Percentiles rank a stretch among this genome's conserved stretches.
Evolutionary conservation across 2,329 filamentous ascomycete genomes (phyloP).

Genomic region (Lasiodiplodia theobromae): DNA sequence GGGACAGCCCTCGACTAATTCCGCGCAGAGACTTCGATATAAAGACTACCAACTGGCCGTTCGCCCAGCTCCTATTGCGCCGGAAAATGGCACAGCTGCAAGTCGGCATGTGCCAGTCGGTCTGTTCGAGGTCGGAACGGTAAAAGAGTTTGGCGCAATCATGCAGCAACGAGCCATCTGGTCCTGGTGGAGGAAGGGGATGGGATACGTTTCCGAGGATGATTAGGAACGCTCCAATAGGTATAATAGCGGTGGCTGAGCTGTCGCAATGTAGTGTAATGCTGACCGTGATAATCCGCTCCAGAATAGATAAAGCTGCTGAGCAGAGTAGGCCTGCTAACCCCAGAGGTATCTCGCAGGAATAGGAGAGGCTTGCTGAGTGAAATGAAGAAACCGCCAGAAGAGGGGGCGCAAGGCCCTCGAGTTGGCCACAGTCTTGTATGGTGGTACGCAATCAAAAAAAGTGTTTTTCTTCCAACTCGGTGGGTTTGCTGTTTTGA

Average conservation of each 20-base stretch:
- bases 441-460: not conserved
- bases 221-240: not conserved
- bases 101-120: constrained; percentile 40
- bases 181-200: constrained; percentile 72
- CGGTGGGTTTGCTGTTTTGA: not conserved
- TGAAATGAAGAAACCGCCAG: not conserved
- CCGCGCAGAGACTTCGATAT: constrained; percentile 63
- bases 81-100: constrained; percentile 30
- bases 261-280: not conserved
- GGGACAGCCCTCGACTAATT: not conserved
- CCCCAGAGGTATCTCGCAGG: not conserved
- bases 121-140: constrained; percentile 65
- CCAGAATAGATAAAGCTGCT: not conserved
- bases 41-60: constrained; percentile 74
- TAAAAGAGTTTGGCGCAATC: constrained; percentile 67
- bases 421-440: not conserved
- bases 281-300: not conserved
- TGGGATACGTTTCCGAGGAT: constrained; percentile 59
- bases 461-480: not conserved
- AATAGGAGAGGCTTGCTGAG: not conserved
- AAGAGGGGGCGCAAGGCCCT: not conserved
- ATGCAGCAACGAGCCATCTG: constrained; percentile 68
- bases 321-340: not conserved
- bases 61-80: constrained; percentile 55
- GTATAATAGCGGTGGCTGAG: not conserved